Evolutionary conservation across 352 stramenopile genomes (phyloP), one percentile per base, ranked within the genome.

Genomic region (Globisporangium solare): DNA sequence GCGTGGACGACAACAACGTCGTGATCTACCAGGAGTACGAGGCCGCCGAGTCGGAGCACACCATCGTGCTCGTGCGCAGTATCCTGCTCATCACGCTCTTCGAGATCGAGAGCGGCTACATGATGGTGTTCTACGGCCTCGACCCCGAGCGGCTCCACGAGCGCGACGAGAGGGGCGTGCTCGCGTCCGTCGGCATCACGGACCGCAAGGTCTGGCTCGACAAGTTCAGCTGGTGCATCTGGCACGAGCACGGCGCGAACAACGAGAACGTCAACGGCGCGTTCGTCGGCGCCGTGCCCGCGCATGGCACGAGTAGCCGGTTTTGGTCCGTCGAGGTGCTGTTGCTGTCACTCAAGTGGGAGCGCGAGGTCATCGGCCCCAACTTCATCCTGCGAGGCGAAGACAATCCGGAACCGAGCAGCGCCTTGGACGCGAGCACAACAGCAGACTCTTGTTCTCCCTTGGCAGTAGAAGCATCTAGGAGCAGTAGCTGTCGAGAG

Each of bases 21-120:
- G 66, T 74, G 52, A 59, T 77, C 56, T 74, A 74, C 54, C 66
- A 72, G 45, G 60, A 67, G 43, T 73, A 65, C 54, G 64, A 73
- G 45, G 67, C 64, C 0, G 56, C 43, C 11, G 60, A 72, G 51
- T 52, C 55, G 40, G 55, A 73, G 50, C 2, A 61, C 50, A 45
- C 57, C 18, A 32, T 63, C 21, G 64, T 72, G 35, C 45, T 61
- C 14, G 59, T 61, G 39, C 59, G 67, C 63, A 47, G 67, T 2
- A 60, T 79, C 31, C 11, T 79, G 17, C 54, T 82, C 15, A 61
- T 66, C 35, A 74, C 72, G 18, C 70, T 71, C 13, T 73, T 82
- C 22, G 40, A 70, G 41, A 67, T 68, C 37, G 51, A 64, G n/a
- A 43, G 68, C 20, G 70, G 70, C 17, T 68, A 60, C 42, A 59